Evolutionary conservation across 2,329 filamentous ascomycete species (phyloP).

Genomic region (Westerdykella ornata): DNA sequence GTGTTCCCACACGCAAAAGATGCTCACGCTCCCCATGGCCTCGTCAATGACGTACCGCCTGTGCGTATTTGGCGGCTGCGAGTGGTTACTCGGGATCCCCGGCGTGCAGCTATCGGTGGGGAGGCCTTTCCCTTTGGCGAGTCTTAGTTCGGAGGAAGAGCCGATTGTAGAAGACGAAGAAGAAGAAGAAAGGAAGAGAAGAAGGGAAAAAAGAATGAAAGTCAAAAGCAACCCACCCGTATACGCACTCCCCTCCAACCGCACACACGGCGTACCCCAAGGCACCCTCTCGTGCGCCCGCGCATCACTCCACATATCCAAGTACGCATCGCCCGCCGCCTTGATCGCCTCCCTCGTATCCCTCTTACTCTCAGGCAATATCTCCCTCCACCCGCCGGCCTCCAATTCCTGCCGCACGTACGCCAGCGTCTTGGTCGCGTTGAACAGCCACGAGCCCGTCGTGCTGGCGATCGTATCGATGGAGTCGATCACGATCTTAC

Average conservation of each 20-base stretch:
- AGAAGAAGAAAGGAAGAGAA: too few relatives aligned
- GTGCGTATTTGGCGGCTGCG: slow-evolving; percentile 9
- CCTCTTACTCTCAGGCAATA: slow-evolving; percentile 6
- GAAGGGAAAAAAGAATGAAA: too few relatives aligned
- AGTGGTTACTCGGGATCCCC: slow-evolving; percentile 14
- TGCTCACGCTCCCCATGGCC: slow-evolving; percentile 18
- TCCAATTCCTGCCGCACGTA: slow-evolving; percentile 10
- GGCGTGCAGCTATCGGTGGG: slow-evolving; percentile 15
- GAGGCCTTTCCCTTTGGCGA: slow-evolving; percentile 2
- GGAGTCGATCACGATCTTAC: slow-evolving; percentile 4
- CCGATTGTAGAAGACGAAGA: too few relatives aligned
- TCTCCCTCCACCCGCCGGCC: slow-evolving; percentile 6
- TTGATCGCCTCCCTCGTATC: slow-evolving; percentile 11
- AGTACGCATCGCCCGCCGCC: slow-evolving; percentile 11
- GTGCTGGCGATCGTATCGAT: slow-evolving; percentile 15
- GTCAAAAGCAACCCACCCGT: slow-evolving; percentile 6
- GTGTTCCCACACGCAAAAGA: slow-evolving; percentile 20
- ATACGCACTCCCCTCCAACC: slow-evolving; percentile 17
- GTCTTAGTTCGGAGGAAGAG: too few relatives aligned
- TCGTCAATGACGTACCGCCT: slow-evolving; percentile 19
- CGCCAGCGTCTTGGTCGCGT: slow-evolving; percentile 17
- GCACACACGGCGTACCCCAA: slow-evolving; percentile 18
- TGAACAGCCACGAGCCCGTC: slow-evolving; percentile 17
- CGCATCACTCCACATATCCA: slow-evolving; percentile 13
- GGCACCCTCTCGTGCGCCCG: slow-evolving; percentile 12